These are phyloP conservation scores for Karstenula rhodostoma DNA, from an alignment of 2,329 filamentous ascomycete species.

Conservation along the genomic window DNA sequence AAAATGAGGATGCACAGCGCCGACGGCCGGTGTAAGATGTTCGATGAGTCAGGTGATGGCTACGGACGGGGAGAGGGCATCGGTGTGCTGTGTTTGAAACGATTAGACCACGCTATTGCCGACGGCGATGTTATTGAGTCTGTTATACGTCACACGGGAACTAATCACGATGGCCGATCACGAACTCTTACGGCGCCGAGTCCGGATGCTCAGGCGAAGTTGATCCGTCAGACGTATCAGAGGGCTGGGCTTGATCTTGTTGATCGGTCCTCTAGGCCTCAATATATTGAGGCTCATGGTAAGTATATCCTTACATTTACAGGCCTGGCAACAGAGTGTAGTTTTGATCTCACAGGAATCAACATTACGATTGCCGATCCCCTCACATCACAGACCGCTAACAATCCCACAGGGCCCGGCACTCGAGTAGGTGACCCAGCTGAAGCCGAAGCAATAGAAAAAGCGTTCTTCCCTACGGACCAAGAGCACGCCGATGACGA, in stretches of 20 bases:
- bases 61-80: conserved; percentile 64
- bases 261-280: conserved; percentile 17
- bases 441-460: conserved; percentile 23
- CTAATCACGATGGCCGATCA: conserved; percentile 34
- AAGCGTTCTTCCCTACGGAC: conserved; percentile 32
- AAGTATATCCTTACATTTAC: conserved; percentile 1
- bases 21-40: conserved; percentile 38
- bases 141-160: conserved; percentile 36
- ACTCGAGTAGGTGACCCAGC: conserved; percentile 21
- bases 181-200: conserved; percentile 38
- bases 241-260: conserved; percentile 42
- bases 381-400: too few relatives aligned
- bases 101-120: conserved; percentile 56
- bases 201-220: conserved; percentile 54
- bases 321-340: too few relatives aligned
- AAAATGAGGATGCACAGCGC: conserved; percentile 37
- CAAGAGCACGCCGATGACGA: not conserved
- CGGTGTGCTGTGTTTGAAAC: conserved; percentile 54
- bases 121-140: conserved; percentile 42
- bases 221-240: conserved; percentile 40
- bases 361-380: too few relatives aligned
- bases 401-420: not conserved
- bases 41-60: conserved; percentile 54
- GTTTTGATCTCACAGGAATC: too few relatives aligned
- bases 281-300: conserved; percentile 54